phyloP scores from a whole-genome alignment of 371 early-diverging fungal species.

The Caulochytrium protostelioides region DNA sequence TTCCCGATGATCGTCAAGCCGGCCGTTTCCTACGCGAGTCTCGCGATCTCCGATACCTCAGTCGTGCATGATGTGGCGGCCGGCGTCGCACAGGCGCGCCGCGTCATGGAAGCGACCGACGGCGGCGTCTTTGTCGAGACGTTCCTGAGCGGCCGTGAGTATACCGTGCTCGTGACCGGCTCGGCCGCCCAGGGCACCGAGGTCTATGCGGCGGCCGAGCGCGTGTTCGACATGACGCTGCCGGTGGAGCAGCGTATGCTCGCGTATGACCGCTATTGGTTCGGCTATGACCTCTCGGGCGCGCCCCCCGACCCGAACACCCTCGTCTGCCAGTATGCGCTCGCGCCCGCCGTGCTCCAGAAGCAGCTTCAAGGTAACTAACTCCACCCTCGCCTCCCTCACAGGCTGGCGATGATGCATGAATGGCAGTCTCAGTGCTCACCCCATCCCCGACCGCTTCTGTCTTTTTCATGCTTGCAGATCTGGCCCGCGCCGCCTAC shows the following conservation, averaged over 20 bases:
- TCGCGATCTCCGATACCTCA: constrained; percentile 15
- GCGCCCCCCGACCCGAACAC: constrained; percentile 4
- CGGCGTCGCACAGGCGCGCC: constrained; percentile 9
- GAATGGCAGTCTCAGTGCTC: too few species aligned
- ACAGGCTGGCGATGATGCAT: too few species aligned
- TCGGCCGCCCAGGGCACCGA: constrained; percentile 12
- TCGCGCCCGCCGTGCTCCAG: constrained; percentile 16
- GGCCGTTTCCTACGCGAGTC: constrained; percentile 21
- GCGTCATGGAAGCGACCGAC: constrained; percentile 4
- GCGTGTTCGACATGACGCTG: constrained; percentile 16
- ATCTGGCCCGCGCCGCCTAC: constrained; percentile 7
- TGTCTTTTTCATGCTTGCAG: neutral
- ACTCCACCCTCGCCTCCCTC: too few species aligned
- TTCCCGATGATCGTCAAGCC: constrained; percentile 25
- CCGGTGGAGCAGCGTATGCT: constrained; percentile 15
- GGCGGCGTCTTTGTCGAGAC: constrained; percentile 21
- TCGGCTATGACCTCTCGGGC: constrained; percentile 21
- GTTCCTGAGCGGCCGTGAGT: constrained; percentile 24
- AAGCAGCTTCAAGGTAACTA: constrained; percentile 10
- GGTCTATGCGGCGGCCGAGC: constrained; percentile 22
- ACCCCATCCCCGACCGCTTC: too few species aligned
- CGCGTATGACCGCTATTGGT: constrained; percentile 30
- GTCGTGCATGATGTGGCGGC: constrained; percentile 10
- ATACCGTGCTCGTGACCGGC: constrained; percentile 20
- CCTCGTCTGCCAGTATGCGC: constrained; percentile 16